phyloP scores from a whole-genome alignment of 345 rosid genomes.

The Eucalyptus erythrocorys region DNA sequence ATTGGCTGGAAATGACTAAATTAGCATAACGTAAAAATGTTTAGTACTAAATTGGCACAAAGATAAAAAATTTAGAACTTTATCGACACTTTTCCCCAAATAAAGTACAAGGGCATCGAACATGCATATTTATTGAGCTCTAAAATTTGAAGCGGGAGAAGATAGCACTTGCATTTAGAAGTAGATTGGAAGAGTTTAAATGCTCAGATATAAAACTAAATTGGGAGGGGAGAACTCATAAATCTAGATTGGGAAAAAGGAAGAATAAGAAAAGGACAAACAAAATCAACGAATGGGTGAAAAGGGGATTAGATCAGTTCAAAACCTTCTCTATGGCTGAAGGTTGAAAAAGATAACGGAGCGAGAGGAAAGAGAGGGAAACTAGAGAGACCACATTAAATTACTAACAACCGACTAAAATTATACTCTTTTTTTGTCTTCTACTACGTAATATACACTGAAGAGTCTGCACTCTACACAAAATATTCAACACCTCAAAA shows the following conservation, averaged over 20 bases:
- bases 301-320: not conserved
- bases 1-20: no score
- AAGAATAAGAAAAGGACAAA: not conserved
- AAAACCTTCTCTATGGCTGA: not conserved
- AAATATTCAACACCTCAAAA: not conserved
- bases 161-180: no score
- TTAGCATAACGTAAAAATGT: no score
- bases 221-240: no score
- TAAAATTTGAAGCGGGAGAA: no score
- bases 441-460: not conserved
- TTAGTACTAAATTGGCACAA: no score
- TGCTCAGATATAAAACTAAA: no score
- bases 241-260: not conserved
- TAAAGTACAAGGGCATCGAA: not conserved
- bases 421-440: not conserved
- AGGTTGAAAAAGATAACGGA: not conserved
- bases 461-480: not conserved
- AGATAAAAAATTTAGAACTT: no score
- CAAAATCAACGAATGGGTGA: not conserved
- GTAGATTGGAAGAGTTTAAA: no score
- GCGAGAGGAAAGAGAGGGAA: not conserved
- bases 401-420: not conserved
- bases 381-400: not conserved
- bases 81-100: no score
- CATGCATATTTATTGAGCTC: not conserved